Conservation (phyloP, 2,329 filamentous ascomycete genomes). For the Sphaerostilbella broomeana region DNA sequence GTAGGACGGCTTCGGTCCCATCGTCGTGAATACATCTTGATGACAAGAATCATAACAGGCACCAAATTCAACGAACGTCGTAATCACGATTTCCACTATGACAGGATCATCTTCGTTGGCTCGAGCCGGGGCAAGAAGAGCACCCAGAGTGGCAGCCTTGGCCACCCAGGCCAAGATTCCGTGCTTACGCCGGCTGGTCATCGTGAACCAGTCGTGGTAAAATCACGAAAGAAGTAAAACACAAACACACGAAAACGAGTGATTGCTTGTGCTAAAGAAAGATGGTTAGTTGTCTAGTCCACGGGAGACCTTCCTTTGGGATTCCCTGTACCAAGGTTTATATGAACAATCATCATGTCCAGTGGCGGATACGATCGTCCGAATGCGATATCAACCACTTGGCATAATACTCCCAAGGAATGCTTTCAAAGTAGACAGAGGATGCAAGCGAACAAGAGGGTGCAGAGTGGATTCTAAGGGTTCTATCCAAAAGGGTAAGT, state of each 20-base stretch:
- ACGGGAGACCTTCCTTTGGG: neutral
- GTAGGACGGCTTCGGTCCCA: conserved; percentile 5
- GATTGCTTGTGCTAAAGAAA: too few species aligned
- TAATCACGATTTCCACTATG: conserved; percentile 16
- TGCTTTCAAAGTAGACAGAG: too few species aligned
- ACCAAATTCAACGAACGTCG: conserved; percentile 14
- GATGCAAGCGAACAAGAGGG: too few species aligned
- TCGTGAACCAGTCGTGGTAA: conserved; percentile 16
- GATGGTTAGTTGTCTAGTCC: too few species aligned
- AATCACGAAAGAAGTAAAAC: neutral
- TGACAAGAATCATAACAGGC: conserved; percentile 14
- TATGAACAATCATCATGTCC: too few species aligned
- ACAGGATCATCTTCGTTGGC: conserved; percentile 8
- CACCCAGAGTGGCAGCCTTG: conserved; percentile 10
- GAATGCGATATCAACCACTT: too few species aligned
- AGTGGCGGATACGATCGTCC: too few species aligned
- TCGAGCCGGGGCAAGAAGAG: conserved; percentile 13
- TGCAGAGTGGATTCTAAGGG: too few species aligned
- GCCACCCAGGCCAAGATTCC: conserved; percentile 13
- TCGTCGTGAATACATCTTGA: conserved; percentile 2
- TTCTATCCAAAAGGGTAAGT: too few species aligned
- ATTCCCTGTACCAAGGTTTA: too few species aligned
- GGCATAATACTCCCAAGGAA: too few species aligned
- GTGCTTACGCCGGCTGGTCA: conserved; percentile 4
- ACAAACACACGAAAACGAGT: conserved; percentile 1